These are phyloP conservation scores for Sugiyamaella mastotermitis DNA, from an alignment of 805 yeast species.

Conservation along the genomic window DNA sequence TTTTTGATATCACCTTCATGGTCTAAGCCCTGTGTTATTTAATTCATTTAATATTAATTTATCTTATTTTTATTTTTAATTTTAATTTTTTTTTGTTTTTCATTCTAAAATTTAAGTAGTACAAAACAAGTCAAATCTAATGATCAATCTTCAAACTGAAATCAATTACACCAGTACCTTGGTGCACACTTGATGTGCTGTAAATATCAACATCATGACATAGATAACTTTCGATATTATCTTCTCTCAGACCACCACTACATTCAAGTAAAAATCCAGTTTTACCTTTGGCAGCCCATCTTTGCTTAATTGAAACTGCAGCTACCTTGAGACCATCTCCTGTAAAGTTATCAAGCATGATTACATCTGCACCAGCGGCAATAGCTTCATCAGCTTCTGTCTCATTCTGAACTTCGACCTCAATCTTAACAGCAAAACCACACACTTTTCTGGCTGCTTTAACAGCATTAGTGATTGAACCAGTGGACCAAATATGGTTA, in stretches of 20 bases:
- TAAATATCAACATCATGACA: constrained; percentile 82
- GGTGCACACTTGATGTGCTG: constrained; percentile 87
- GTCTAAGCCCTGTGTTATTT: no score
- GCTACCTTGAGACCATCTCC: constrained; percentile 59
- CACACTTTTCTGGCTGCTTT: constrained; percentile 67
- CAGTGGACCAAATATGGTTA: constrained; percentile 88
- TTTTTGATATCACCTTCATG: no score
- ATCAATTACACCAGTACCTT: constrained; percentile 80
- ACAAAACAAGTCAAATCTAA: constrained; percentile 14
- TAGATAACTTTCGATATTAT: constrained; percentile 58
- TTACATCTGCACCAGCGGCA: constrained; percentile 89
- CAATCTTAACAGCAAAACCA: constrained; percentile 86
- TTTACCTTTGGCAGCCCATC: constrained; percentile 43
- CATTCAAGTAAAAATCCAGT: constrained; percentile 67
- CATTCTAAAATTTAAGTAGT: not conserved
- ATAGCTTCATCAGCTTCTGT: constrained; percentile 90
- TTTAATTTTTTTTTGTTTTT: not conserved
- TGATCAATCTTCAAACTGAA: constrained; percentile 71
- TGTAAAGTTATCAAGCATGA: constrained; percentile 86
- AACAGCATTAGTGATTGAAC: constrained; percentile 85
- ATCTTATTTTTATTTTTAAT: no score
- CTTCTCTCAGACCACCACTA: constrained; percentile 79
- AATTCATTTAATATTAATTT: no score
- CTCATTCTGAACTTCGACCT: constrained; percentile 84
- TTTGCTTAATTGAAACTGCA: constrained; percentile 54